A percentile compares a stretch with the other conserved stretches of the same genome.
Conservation (phyloP, 2,329 filamentous ascomycete species). For the Sclerotinia sclerotiorum region DNA sequence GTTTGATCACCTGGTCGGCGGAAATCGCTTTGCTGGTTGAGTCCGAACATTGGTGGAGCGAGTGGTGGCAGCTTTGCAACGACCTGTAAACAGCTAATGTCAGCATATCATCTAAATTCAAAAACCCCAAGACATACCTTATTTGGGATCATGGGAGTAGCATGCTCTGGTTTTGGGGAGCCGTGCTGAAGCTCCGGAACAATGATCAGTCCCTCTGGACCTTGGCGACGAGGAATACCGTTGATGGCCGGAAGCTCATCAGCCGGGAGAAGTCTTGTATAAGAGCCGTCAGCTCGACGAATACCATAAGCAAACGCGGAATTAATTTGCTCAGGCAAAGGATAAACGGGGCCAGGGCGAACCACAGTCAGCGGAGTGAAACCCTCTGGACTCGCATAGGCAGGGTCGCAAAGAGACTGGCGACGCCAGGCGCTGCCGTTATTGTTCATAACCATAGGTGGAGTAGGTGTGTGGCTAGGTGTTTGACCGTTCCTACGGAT, state of each 20-base stretch:
- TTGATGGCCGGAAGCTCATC: constrained; percentile 48
- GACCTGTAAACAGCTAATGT: not conserved
- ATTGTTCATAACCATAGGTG: not conserved
- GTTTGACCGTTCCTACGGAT: constrained; percentile 1
- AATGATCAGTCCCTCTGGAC: constrained; percentile 39
- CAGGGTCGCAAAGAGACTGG: constrained; percentile 3
- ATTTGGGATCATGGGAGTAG: constrained; percentile 28
- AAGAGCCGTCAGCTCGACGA: constrained; percentile 53
- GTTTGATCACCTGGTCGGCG: constrained; percentile 10
- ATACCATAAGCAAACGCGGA: constrained; percentile 52
- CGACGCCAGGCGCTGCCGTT: not conserved
- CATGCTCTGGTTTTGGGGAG: constrained; percentile 27
- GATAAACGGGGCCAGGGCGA: constrained; percentile 31
- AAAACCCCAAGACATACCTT: constrained; percentile 26
- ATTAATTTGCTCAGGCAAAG: constrained; percentile 32
- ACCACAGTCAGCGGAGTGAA: constrained; percentile 30
- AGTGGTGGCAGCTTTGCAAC: constrained; percentile 15
- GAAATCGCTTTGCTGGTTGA: not conserved
- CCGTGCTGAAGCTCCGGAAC: constrained; percentile 32
- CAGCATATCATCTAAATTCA: not conserved
- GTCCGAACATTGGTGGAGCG: not conserved
- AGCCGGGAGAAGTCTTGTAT: constrained; percentile 55
- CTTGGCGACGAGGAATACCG: constrained; percentile 40
- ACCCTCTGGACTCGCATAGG: constrained; percentile 23
- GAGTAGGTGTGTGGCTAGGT: not conserved